Base-by-base conservation (phyloP, 176 grass and related monocot species). In the Oryza brachyantha region DNA sequence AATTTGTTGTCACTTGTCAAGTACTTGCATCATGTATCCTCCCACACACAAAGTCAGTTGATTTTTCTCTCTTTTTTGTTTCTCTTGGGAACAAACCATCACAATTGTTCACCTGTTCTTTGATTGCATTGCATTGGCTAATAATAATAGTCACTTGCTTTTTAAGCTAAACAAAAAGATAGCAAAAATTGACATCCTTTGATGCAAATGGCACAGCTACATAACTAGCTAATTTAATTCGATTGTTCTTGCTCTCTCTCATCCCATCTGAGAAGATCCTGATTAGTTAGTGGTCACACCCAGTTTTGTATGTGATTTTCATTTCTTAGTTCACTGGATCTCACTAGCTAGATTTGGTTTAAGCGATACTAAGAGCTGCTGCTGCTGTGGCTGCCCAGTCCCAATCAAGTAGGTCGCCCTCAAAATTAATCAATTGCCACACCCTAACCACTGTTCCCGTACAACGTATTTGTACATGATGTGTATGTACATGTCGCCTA, bases 281-380 rank as follows among this genome's bases (percentile, higher is more conserved):
- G 34, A 41, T 83, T 78, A 59, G 66, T 78, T 78, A 83, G 79
- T 36, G 74, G 74, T 83, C 60, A 63, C 67, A 46, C 50, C 50
- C 29, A 14, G 1, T 61, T 59, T 5, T 43, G 27, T 36, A 35
- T 21, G 24, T 63, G 12, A 16, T 3, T 34, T 4, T 5, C 3
- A 21, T 66, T 78, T 66, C 11, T 32, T 66, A 69, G 9, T 16
- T 16, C 34, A 46, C 24, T 3, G 13, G 25, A 71, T 59, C 32
- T 40, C 61, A 16, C 17, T 42, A 71, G 57, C 57, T 60, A 75
- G 35, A 79, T 46, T 73, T 79, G 59, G 59, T 59, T 80, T 79
- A 41, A 58, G 75, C 72, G 58, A 19, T 42, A 29, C 25, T 65
- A 17, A 26, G 29, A 24, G 25, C 10, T 66, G 67, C 67, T 42